Conservation (phyloP, 2,329 filamentous ascomycete species). For the Hypoxylon sp. region DNA sequence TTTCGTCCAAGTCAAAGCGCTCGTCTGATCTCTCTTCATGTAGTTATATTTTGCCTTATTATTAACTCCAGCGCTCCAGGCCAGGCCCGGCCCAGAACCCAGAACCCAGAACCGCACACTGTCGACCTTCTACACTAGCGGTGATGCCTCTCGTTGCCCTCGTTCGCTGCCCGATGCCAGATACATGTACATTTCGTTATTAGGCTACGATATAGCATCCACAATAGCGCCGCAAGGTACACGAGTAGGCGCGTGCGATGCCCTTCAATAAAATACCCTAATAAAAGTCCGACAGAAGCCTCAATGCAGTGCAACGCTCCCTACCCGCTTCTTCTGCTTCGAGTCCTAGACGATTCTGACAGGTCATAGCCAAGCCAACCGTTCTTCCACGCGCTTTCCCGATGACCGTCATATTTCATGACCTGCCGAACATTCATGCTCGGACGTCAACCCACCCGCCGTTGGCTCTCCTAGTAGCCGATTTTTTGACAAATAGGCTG, state of each 20-base stretch:
- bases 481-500: neutral
- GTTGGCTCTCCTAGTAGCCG: constrained; percentile 6
- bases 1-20: constrained; percentile 45
- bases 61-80: constrained; percentile 18
- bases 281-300: constrained; percentile 39
- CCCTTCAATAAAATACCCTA: constrained; percentile 40
- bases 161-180: constrained; percentile 32
- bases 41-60: constrained; percentile 28
- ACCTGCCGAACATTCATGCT: constrained; percentile 21
- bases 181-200: constrained; percentile 17
- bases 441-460: constrained; percentile 2
- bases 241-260: constrained; percentile 37
- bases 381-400: constrained; percentile 29
- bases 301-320: constrained; percentile 41
- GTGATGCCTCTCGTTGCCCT: constrained; percentile 6
- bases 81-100: neutral
- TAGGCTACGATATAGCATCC: constrained; percentile 39
- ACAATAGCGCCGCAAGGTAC: constrained; percentile 28
- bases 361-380: constrained; percentile 41
- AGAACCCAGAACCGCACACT: constrained; percentile 4
- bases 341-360: constrained; percentile 32
- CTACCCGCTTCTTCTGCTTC: constrained; percentile 6
- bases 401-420: constrained; percentile 24
- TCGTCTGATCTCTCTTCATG: constrained; percentile 43
- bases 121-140: constrained; percentile 1